These are phyloP conservation scores for Cruciata laevipes DNA, from an alignment of 257 asterid genomes.

Conservation along the genomic window DNA sequence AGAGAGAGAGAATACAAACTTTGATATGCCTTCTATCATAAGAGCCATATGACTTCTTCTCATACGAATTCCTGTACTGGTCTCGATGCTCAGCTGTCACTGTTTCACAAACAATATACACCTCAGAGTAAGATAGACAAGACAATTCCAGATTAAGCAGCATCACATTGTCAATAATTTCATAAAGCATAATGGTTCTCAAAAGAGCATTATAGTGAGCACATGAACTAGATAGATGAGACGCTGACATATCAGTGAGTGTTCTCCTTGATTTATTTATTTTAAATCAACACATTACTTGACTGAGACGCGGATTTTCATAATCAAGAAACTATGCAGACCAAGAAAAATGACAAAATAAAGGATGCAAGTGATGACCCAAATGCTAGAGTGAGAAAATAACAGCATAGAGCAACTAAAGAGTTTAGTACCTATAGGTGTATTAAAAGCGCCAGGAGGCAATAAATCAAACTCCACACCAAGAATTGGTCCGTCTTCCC, in stretches of 20 bases:
- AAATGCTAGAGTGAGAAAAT: background rate
- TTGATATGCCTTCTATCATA: conserved; percentile 54
- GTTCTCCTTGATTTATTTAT: background rate
- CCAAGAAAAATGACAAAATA: background rate
- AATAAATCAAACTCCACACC: conserved; percentile 92
- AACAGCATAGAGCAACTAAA: background rate
- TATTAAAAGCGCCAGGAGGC: conserved; percentile 98
- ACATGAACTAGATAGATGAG: background rate
- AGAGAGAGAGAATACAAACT: conserved; percentile 39
- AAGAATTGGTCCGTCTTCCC: conserved; percentile 81
- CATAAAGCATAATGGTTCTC: background rate
- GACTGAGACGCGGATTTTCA: background rate
- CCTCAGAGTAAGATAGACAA: background rate
- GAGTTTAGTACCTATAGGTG: conserved; percentile 68
- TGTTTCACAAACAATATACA: conserved; percentile 29
- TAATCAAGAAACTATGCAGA: background rate
- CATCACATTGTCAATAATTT: background rate
- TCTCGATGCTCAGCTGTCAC: conserved; percentile 53
- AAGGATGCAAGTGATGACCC: background rate
- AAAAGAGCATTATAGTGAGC: background rate
- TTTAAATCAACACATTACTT: background rate
- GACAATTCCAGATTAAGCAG: conserved; percentile 7
- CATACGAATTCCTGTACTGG: conserved; percentile 53
- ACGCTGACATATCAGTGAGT: too few species aligned
- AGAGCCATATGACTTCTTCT: conserved; percentile 54